Conservation (phyloP, 2,329 filamentous ascomycete species). For the Paraphaeosphaeria minitans region DNA sequence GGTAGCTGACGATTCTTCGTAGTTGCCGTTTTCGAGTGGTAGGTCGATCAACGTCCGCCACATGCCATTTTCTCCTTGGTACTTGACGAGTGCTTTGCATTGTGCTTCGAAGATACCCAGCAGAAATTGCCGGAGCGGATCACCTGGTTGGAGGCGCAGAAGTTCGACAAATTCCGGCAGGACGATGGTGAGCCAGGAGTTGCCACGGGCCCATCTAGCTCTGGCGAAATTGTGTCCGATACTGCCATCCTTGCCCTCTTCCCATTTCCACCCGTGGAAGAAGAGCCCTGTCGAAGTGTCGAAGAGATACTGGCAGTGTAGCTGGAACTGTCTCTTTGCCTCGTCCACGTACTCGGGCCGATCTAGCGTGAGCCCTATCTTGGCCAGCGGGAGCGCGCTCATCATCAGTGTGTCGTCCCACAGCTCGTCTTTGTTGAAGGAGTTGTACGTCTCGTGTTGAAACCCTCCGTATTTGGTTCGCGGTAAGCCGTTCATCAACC, state of each 20-base stretch:
- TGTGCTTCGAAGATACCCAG: slow-evolving; percentile 71
- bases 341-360: slow-evolving; percentile 76
- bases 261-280: slow-evolving; percentile 83
- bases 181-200: slow-evolving; percentile 80
- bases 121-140: slow-evolving; percentile 66
- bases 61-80: slow-evolving; percentile 67
- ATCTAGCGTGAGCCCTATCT: slow-evolving; percentile 74
- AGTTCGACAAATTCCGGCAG: slow-evolving; percentile 82
- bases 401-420: slow-evolving; percentile 92
- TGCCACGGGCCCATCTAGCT: slow-evolving; percentile 64
- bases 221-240: slow-evolving; percentile 62
- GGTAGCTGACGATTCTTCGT: slow-evolving; percentile 76
- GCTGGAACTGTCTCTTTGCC: slow-evolving; percentile 76
- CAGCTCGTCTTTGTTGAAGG: slow-evolving; percentile 73
- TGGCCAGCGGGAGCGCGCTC: slow-evolving; percentile 80
- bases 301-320: slow-evolving; percentile 80
- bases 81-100: slow-evolving; percentile 64
- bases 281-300: slow-evolving; percentile 74
- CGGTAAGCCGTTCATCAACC: slow-evolving; percentile 77
- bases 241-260: slow-evolving; percentile 59
- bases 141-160: slow-evolving; percentile 62
- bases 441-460: slow-evolving; percentile 76
- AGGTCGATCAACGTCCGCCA: slow-evolving; percentile 79
- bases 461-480: slow-evolving; percentile 74
- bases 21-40: slow-evolving; percentile 68